phyloP scores from a whole-genome alignment of 306 rosid genomes.

The Fragaria vesca region DNA sequence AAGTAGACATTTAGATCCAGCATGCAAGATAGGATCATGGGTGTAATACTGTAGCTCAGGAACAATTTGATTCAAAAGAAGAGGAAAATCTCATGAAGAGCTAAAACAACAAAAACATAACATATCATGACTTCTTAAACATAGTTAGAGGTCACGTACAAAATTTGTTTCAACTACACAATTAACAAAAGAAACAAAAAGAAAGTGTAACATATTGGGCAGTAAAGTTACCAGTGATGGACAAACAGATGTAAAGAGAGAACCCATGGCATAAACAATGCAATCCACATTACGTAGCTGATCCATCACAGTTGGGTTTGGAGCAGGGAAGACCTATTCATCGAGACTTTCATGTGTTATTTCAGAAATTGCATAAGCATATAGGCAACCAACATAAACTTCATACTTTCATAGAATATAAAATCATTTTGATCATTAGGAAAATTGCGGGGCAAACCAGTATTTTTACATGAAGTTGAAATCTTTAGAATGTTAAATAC shows the following conservation, averaged over 20 bases:
- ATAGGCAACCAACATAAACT: conserved; percentile 24
- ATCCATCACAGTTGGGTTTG: conserved; percentile 65
- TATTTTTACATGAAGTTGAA: conserved; percentile 10
- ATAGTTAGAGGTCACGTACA: neutral
- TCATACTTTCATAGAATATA: neutral
- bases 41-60: neutral
- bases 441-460: conserved; percentile 4
- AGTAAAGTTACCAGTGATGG: conserved; percentile 78
- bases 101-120: neutral
- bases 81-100: neutral
- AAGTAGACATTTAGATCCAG: neutral
- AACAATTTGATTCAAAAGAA: neutral
- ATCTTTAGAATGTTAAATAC: neutral
- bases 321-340: conserved; percentile 76
- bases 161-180: neutral
- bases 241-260: conserved; percentile 88
- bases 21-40: neutral
- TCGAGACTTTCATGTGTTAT: conserved; percentile 12
- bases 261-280: conserved; percentile 94
- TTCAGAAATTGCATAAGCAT: conserved; percentile 18
- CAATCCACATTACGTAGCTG: conserved; percentile 73
- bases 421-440: neutral
- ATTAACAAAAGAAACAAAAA: neutral
- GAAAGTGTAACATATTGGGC: conserved; percentile 5
- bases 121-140: neutral